Evolutionary conservation across 441 rosid species (phyloP).

Genomic region (Arabidopsis lyrata): DNA sequence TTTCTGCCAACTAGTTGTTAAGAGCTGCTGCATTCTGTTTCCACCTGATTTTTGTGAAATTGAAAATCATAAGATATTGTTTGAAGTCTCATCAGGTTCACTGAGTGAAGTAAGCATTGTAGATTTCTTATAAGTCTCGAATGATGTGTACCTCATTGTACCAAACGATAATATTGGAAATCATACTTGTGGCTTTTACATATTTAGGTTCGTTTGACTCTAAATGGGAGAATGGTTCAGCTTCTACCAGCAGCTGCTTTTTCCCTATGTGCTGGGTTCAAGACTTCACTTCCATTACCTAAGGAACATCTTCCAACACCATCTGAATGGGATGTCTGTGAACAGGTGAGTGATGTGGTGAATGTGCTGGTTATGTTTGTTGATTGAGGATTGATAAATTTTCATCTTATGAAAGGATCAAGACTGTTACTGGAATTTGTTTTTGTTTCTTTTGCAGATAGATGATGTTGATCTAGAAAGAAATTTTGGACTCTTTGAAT

Average conservation of each 20-base stretch:
- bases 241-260: slow-evolving; percentile 85
- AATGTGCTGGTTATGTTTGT: slow-evolving; percentile 57
- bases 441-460: slow-evolving; percentile 53
- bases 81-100: slow-evolving; percentile 19
- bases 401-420: slow-evolving; percentile 34
- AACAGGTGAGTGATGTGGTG: slow-evolving; percentile 55
- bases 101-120: slow-evolving; percentile 17
- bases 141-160: slow-evolving; percentile 23
- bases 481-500: slow-evolving; percentile 68
- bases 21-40: slow-evolving; percentile 30
- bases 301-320: slow-evolving; percentile 48
- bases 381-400: slow-evolving; percentile 16
- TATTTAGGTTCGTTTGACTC: slow-evolving; percentile 63
- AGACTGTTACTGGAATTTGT: slow-evolving; percentile 35
- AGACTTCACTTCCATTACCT: slow-evolving; percentile 54
- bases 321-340: slow-evolving; percentile 51
- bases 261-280: slow-evolving; percentile 83
- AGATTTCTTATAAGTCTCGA: slow-evolving; percentile 7
- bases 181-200: slow-evolving; percentile 32
- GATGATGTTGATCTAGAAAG: slow-evolving; percentile 60
- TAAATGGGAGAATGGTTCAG: slow-evolving; percentile 62
- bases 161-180: slow-evolving; percentile 22
- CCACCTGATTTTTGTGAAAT: slow-evolving; percentile 34
- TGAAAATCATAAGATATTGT: slow-evolving; percentile 23
- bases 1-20: slow-evolving; percentile 16